phyloP scores from a whole-genome alignment of 1,284 basidiomycete genomes.

The Irpex sp. region DNA sequence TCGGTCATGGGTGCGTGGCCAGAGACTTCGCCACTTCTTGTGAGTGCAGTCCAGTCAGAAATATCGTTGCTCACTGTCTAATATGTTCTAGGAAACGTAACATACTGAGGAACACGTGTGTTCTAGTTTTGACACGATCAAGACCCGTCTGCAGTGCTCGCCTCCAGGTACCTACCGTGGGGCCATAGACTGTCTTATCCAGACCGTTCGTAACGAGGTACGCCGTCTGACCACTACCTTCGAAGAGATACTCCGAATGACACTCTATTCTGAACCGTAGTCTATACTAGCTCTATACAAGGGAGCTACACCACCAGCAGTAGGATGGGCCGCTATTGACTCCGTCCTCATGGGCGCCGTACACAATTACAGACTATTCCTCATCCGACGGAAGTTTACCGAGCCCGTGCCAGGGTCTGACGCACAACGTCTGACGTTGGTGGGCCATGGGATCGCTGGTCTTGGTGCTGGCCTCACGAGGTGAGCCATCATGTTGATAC shows the following conservation, averaged over 20 bases:
- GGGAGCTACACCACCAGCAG: constrained; percentile 70
- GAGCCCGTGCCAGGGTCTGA: constrained; percentile 45
- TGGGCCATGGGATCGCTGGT: constrained; percentile 67
- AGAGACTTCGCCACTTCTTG: not conserved
- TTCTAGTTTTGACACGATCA: constrained; percentile 68
- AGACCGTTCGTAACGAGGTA: constrained; percentile 66
- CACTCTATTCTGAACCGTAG: constrained; percentile 7
- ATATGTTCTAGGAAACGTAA: too few species aligned
- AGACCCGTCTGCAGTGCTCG: constrained; percentile 69
- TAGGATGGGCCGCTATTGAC: constrained; percentile 78
- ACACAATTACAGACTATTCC: constrained; percentile 68
- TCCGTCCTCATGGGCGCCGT: constrained; percentile 73
- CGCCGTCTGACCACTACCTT: constrained; percentile 11
- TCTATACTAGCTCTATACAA: constrained; percentile 55
- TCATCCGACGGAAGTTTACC: constrained; percentile 51
- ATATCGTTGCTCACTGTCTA: too few species aligned
- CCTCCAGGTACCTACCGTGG: constrained; percentile 68
- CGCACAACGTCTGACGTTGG: constrained; percentile 46
- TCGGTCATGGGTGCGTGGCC: constrained; percentile 58
- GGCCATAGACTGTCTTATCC: constrained; percentile 62
- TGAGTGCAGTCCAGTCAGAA: not conserved
- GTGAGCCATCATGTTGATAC: constrained; percentile 23
- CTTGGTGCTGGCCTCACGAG: constrained; percentile 77
- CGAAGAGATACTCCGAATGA: not conserved
- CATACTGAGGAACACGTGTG: not conserved